phyloP scores from a whole-genome alignment of 2,329 filamentous ascomycete genomes.

The Zelopaecilomyces penicillatus region DNA sequence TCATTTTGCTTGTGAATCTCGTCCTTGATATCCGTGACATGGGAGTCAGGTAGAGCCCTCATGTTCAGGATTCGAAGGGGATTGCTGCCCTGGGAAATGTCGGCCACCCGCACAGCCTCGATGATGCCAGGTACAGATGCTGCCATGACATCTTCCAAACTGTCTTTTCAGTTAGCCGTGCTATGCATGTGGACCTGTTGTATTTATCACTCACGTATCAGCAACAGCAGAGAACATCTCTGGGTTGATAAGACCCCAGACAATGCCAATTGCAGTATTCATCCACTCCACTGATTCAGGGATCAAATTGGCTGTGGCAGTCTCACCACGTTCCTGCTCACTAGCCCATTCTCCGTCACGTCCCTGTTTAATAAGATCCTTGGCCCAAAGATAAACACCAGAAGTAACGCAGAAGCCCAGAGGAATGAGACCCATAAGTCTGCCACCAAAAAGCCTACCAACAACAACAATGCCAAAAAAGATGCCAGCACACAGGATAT shows the following conservation, averaged over 20 bases:
- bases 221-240: conserved; percentile 89
- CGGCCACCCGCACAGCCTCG: conserved; percentile 88
- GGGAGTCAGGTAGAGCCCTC: conserved; percentile 68
- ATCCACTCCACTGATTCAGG: conserved; percentile 95
- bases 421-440: conserved; percentile 67
- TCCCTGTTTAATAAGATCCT: conserved; percentile 75
- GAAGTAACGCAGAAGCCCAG: conserved; percentile 63
- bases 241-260: conserved; percentile 89
- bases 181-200: background rate
- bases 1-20: conserved; percentile 71
- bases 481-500: conserved; percentile 59
- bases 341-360: conserved; percentile 80
- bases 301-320: conserved; percentile 78
- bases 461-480: conserved; percentile 66
- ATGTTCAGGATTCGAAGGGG: conserved; percentile 82
- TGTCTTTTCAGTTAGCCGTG: conserved; percentile 12
- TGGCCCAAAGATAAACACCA: conserved; percentile 82
- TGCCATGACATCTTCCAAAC: conserved; percentile 77
- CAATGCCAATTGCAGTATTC: conserved; percentile 74
- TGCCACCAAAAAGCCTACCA: conserved; percentile 72
- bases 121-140: conserved; percentile 85
- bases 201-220: conserved; percentile 51
- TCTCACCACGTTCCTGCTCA: conserved; percentile 77
- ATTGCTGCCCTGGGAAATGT: conserved; percentile 90
- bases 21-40: conserved; percentile 74